These are phyloP conservation scores for Colletotrichum endophyticum DNA, from an alignment of 2,329 filamentous ascomycete species.

Conservation along the genomic window DNA sequence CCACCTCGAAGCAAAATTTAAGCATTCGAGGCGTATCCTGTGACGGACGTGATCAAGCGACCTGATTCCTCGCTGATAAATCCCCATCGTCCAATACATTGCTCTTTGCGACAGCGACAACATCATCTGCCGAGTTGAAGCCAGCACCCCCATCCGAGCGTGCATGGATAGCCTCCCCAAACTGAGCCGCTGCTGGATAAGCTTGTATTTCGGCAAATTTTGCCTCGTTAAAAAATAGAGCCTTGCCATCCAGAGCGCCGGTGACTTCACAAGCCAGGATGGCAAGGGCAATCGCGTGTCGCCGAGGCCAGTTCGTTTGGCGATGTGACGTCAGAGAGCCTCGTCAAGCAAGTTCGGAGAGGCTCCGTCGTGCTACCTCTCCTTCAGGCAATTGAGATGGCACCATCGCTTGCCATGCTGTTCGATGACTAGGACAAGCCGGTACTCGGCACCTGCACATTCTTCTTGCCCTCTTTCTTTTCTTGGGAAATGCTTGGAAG, in stretches of 20 bases:
- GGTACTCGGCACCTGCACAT: slow-evolving; percentile 9
- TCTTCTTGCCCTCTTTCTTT: background rate
- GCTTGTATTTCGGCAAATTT: background rate
- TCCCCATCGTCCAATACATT: accelerated
- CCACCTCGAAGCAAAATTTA: background rate
- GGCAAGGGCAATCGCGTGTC: background rate
- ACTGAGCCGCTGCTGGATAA: background rate
- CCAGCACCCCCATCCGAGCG: background rate
- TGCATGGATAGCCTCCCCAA: background rate
- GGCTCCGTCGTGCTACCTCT: background rate
- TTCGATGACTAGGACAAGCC: background rate
- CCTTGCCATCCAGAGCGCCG: background rate
- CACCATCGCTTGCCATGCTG: background rate
- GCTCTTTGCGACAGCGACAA: background rate
- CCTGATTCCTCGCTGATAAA: background rate
- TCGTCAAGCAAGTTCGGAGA: background rate
- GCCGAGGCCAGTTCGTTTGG: background rate
- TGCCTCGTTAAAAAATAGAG: background rate
- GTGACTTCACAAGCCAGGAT: background rate
- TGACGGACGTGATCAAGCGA: background rate
- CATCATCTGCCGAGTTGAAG: background rate
- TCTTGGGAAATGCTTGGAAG: background rate
- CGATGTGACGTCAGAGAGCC: background rate
- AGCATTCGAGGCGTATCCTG: background rate
- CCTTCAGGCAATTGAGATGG: background rate